Conservation (phyloP, 495 filamentous ascomycete species). For the Podospora didyma region DNA sequence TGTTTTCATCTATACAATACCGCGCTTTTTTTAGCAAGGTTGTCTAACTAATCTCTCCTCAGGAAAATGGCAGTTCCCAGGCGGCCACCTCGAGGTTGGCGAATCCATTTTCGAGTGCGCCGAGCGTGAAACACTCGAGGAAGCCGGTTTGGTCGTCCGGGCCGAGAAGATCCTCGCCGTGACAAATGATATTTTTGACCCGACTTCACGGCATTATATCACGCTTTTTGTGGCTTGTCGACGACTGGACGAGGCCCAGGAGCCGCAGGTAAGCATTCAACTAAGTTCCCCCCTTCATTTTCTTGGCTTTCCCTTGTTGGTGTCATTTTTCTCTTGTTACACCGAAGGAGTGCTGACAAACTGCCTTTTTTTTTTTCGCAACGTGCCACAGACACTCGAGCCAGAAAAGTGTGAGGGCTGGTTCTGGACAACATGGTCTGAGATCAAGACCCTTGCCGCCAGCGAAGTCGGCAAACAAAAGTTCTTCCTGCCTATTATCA, state of each 20-base stretch:
- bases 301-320: not conserved
- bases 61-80: slow-evolving; percentile 62
- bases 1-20: too few relatives aligned
- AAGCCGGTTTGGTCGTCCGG: slow-evolving; percentile 55
- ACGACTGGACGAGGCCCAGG: slow-evolving; percentile 34
- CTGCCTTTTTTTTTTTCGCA: not conserved
- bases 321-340: not conserved
- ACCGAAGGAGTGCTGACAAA: not conserved
- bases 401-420: slow-evolving; percentile 64
- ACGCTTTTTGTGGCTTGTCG: slow-evolving; percentile 56
- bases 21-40: too few relatives aligned
- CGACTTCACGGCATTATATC: slow-evolving; percentile 57
- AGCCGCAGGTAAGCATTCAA: slow-evolving; percentile 45
- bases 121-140: slow-evolving; percentile 61
- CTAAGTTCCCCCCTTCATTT: not conserved
- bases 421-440: slow-evolving; percentile 56
- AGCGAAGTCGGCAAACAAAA: slow-evolving; percentile 26
- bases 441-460: slow-evolving; percentile 26
- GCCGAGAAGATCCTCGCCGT: slow-evolving; percentile 47
- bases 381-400: slow-evolving; percentile 35
- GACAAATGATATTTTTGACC: slow-evolving; percentile 57
- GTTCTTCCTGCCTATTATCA: slow-evolving; percentile 54
- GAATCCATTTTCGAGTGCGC: slow-evolving; percentile 57
- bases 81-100: slow-evolving; percentile 65
- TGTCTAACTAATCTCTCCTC: not conserved